These are phyloP conservation scores for Schizosaccharomyces osmophilus DNA, from an alignment of 805 yeast species.

Conservation along the genomic window DNA sequence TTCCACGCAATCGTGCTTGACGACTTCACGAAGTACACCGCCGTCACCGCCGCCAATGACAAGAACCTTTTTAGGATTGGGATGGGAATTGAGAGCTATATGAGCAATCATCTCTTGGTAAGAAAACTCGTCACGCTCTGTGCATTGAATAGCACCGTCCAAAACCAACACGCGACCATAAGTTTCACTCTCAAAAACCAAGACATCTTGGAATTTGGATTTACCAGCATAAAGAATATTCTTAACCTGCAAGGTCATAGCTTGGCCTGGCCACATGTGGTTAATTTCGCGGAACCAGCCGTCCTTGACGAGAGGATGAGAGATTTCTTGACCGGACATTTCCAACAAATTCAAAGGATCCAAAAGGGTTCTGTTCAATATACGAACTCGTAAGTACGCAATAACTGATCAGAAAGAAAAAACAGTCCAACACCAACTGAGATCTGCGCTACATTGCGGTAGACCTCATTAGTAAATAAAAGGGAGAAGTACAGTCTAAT, in stretches of 20 bases:
- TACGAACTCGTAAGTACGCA: no score
- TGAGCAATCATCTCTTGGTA: slow-evolving; percentile 97
- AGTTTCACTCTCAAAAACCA: slow-evolving; percentile 75
- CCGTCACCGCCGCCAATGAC: slow-evolving; percentile 99
- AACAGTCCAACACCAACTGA: no score
- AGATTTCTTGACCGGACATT: not conserved
- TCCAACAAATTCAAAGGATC: not conserved
- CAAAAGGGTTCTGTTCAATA: no score
- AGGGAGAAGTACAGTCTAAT: no score
- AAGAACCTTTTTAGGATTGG: slow-evolving; percentile 76
- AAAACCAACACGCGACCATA: slow-evolving; percentile 89
- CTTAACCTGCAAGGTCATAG: slow-evolving; percentile 74
- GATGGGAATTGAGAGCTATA: slow-evolving; percentile 75
- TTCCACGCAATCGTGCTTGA: slow-evolving; percentile 68
- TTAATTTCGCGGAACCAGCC: slow-evolving; percentile 96
- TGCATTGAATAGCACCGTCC: slow-evolving; percentile 85
- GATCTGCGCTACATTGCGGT: no score
- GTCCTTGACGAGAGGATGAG: slow-evolving; percentile 18
- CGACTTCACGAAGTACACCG: slow-evolving; percentile 85
- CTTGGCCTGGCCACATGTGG: slow-evolving; percentile 98
- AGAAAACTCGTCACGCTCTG: slow-evolving; percentile 92
- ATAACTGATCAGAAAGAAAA: no score
- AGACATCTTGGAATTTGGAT: slow-evolving; percentile 78
- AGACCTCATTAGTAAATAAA: no score
- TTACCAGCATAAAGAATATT: slow-evolving; percentile 63